These are phyloP conservation scores for Herpetomonas samuelpessoai DNA, from an alignment of 208 protist genomes.

Conservation along the genomic window DNA sequence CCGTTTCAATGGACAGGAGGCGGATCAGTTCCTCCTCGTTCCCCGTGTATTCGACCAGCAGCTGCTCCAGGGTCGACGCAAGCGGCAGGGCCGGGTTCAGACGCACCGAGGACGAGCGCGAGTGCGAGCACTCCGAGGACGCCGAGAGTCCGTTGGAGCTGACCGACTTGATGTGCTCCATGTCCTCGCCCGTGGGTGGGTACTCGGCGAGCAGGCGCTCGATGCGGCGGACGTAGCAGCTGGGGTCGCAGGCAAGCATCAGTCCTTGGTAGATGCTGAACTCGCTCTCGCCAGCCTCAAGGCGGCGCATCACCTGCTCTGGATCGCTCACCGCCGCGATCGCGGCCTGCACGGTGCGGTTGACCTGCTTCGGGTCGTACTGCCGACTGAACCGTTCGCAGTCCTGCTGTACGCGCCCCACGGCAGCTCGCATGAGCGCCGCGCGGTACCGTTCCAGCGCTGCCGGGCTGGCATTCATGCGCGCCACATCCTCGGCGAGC, in stretches of 20 bases:
- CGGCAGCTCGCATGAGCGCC: conserved; percentile 16
- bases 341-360: conserved; percentile 3
- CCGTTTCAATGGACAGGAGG: conserved; percentile 44
- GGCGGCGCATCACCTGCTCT: conserved; percentile 17
- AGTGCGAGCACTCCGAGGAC: no score
- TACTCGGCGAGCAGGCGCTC: conserved; percentile 30
- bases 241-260: conserved; percentile 34
- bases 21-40: conserved; percentile 62
- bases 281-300: conserved; percentile 36
- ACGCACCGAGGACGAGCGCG: conserved; percentile 1
- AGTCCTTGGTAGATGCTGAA: conserved; percentile 28
- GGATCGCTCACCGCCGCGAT: background rate
- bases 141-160: background rate
- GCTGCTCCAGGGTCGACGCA: conserved; percentile 15
- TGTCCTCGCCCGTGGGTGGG: conserved; percentile 5
- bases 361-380: background rate
- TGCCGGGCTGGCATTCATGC: background rate
- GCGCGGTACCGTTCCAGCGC: conserved; percentile 6
- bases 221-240: conserved; percentile 39
- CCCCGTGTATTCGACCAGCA: conserved; percentile 27
- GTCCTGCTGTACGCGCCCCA: conserved; percentile 25
- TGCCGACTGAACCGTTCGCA: conserved; percentile 5
- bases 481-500: background rate
- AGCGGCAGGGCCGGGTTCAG: conserved; percentile 23
- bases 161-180: background rate